Base-by-base conservation (phyloP, 2,329 filamentous ascomycete genomes). In the Aspergillus cejpii region DNA sequence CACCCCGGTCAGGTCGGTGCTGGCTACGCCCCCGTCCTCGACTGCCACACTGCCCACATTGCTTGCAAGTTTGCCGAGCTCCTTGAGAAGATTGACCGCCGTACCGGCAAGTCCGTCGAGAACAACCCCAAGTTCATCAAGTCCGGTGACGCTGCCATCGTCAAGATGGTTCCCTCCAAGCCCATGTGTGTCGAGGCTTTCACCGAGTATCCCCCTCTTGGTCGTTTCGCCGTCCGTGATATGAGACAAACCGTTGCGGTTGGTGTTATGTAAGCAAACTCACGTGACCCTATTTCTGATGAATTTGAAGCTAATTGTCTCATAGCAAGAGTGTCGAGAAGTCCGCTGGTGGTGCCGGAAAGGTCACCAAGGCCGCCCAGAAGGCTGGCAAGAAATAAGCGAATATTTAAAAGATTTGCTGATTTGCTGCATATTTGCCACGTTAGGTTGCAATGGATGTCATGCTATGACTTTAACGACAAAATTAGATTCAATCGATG, bases 121-220 rank as follows among this genome's bases (percentile, higher is more conserved):
- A 70, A 79, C 73, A 72, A 70, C 69, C 92, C 92, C 78, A 98
- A 98, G 86, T 97, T 96, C 85, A 90, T 98, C 87, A 98, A 98
- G 89, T 96, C 91, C 69, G 92, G 92, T 85, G 92, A 98, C 75
- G 91, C 92, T 63, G 91, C 91, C 75, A 98, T 98, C 79, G 92
- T 98, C 80, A 97, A 96, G 89, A 97, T 98, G 92, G 72, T 96
- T 81, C 92, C 92, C 73, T 96, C 91, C 80, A 98, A 98, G 90
- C 92, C 92, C 73, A 98, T 98, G 92, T 98, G 92, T 77, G 92
- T 98, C 76, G 92, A 98, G 88, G 80, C 92, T 66, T 98, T 97
- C 89, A 96, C 90, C 68, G 89, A 96, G 72, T 98, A 97, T 83
- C 91, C 92, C 69, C 92, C 92, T 75, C 89, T 98, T 67, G 92